Base-by-base conservation (phyloP, 345 rosid species). In the Lepidium didymum region DNA sequence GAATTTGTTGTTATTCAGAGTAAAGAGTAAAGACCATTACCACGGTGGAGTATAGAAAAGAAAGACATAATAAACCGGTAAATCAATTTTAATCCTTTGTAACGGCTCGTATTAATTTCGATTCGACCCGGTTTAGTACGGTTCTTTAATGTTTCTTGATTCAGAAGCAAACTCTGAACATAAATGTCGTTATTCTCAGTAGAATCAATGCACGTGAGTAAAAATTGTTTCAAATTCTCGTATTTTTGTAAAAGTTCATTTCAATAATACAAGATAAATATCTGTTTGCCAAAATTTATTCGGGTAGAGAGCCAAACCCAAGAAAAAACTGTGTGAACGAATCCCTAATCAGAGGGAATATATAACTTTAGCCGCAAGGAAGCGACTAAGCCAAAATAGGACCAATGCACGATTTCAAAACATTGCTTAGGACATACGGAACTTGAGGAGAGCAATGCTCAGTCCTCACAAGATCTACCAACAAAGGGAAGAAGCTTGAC, bases 361-460 rank as follows among this genome's bases (percentile, higher is more conserved):
- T 19, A 53, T 74, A 44, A 35, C 73, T 67, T 59, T 51, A 25
- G 21, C 34, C 41, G 34, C 62, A 73, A 56, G 58, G 21, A 19
- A 66, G 64, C 21, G 37, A 56, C 61, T 75, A 62, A 50, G 70
- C 29, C 61, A 75, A 27, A 42, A 89, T 79, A 43, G 96, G 91
- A 46, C 96, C 96, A 81, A 91, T 87, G 80, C 96, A 91, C 49
- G 92, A 83, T 63, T 67, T 79, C 70, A 91, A 89, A 73, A 91
- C 78, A 67, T 82, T 79, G 69, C 89, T 81, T 37, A 94, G 69
- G 55, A 80, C 75, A 40, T 19, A 69, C 77, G 85, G 90, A 37
- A 89, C 90, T 74, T 91, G 90, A 64, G 87, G 84, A 0, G 97
- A 91, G 81, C 88, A 76, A 66, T 94, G 97, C 82, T 91, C 96